Conservation (phyloP, 2,329 filamentous ascomycete species). For the Chalaropsis thielavioides region DNA sequence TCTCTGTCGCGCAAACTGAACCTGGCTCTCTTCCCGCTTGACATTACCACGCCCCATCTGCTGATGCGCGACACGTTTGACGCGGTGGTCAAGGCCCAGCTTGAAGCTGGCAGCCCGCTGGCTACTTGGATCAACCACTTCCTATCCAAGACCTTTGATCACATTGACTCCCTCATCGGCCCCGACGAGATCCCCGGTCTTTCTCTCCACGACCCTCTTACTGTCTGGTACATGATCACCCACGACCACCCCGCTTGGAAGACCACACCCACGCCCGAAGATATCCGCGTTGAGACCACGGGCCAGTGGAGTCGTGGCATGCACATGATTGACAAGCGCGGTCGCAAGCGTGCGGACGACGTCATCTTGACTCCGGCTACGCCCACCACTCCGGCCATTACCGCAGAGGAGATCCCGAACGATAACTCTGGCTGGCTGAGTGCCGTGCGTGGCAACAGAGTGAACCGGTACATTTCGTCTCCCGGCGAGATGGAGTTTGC, state of each 20-base stretch:
- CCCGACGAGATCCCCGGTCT: constrained; percentile 44
- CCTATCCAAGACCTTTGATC: constrained; percentile 53
- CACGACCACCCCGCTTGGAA: constrained; percentile 44
- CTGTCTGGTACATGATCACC: constrained; percentile 63
- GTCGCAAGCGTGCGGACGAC: constrained; percentile 37
- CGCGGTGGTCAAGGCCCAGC: constrained; percentile 37
- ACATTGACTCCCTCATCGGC: constrained; percentile 48
- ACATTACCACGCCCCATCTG: constrained; percentile 59
- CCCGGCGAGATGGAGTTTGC: constrained; percentile 57
- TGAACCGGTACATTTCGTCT: constrained; percentile 56
- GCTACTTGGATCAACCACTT: constrained; percentile 61
- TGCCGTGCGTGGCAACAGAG: constrained; percentile 57
- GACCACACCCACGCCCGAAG: constrained; percentile 46
- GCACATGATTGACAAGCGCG: constrained; percentile 67
- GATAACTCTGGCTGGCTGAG: constrained; percentile 70
- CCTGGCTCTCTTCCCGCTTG: constrained; percentile 58
- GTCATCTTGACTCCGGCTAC: constrained; percentile 28
- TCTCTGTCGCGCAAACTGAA: constrained; percentile 49
- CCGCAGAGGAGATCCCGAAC: constrained; percentile 42
- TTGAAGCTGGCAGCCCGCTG: constrained; percentile 53
- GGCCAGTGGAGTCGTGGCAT: constrained; percentile 94
- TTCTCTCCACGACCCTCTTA: constrained; percentile 63
- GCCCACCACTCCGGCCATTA: constrained; percentile 28
- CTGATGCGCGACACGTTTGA: constrained; percentile 48
- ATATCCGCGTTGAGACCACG: constrained; percentile 75